phyloP scores from a whole-genome alignment of 2,329 filamentous ascomycete genomes.

The Davidsoniella virescens region DNA sequence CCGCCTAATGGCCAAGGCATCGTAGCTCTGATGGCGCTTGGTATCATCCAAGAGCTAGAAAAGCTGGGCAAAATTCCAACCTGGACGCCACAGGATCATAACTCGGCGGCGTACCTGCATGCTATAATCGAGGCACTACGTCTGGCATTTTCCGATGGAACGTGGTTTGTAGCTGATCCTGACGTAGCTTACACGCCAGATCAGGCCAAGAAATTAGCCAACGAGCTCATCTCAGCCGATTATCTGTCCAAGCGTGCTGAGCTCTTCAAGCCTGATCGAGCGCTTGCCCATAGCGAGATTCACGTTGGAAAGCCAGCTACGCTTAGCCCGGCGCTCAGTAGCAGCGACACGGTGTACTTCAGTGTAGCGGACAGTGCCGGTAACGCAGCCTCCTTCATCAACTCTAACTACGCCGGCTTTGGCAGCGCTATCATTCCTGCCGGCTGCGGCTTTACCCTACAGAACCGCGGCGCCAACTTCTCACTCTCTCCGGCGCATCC shows the following conservation, averaged over 20 bases:
- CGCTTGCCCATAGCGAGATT: slow-evolving; percentile 46
- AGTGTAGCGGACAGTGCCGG: slow-evolving; percentile 64
- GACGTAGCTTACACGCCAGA: slow-evolving; percentile 50
- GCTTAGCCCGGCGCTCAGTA: slow-evolving; percentile 56
- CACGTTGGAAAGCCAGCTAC: slow-evolving; percentile 46
- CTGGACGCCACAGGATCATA: slow-evolving; percentile 59
- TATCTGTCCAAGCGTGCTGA: slow-evolving; percentile 58
- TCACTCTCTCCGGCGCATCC: slow-evolving; percentile 54
- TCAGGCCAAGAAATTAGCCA: slow-evolving; percentile 19
- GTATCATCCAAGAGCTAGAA: slow-evolving; percentile 78
- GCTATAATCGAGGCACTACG: slow-evolving; percentile 75
- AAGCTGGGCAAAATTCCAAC: slow-evolving; percentile 54
- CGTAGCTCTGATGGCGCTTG: slow-evolving; percentile 83
- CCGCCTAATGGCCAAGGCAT: slow-evolving; percentile 94
- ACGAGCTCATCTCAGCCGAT: slow-evolving; percentile 49
- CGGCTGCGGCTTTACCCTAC: slow-evolving; percentile 81
- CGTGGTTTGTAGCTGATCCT: slow-evolving; percentile 83
- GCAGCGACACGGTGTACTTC: slow-evolving; percentile 92
- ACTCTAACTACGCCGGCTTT: slow-evolving; percentile 82
- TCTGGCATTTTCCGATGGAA: slow-evolving; percentile 77
- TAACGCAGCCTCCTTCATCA: slow-evolving; percentile 93
- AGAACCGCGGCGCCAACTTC: slow-evolving; percentile 87
- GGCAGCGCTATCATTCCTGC: slow-evolving; percentile 73
- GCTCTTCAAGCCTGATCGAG: slow-evolving; percentile 40
- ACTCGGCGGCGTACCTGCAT: slow-evolving; percentile 67